phyloP scores from a whole-genome alignment of 2,329 filamentous ascomycete species.

The Tolypocladium cylindrosporum region DNA sequence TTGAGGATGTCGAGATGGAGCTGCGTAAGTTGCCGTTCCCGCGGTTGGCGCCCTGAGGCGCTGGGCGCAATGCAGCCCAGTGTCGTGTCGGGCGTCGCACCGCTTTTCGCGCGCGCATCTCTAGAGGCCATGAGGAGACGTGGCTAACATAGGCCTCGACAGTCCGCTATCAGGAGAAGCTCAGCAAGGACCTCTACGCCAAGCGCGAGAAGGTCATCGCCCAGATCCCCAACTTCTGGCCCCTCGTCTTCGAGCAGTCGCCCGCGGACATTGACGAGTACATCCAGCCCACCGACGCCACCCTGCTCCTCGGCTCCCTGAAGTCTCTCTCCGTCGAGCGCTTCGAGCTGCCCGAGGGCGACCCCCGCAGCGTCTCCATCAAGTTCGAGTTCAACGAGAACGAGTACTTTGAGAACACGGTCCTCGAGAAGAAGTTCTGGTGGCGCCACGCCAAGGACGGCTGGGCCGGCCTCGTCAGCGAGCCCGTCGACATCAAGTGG shows the following conservation, averaged over 20 bases:
- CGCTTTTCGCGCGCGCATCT: background rate
- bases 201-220: conserved; percentile 62
- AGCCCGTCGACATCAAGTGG: conserved; percentile 83
- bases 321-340: conserved; percentile 62
- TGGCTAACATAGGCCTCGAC: background rate
- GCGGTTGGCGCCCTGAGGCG: background rate
- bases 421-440: conserved; percentile 87
- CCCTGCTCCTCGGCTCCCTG: conserved; percentile 60
- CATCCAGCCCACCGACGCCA: conserved; percentile 72
- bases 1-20: conserved; percentile 73
- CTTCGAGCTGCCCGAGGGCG: conserved; percentile 68
- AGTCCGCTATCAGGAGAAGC: conserved; percentile 65
- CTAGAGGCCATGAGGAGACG: too few relatives aligned
- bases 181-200: conserved; percentile 62
- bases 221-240: conserved; percentile 84
- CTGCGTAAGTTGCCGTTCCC: conserved; percentile 51
- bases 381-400: conserved; percentile 73
- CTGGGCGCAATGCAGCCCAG: background rate
- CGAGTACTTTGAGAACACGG: conserved; percentile 67
- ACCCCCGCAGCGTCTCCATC: conserved; percentile 72
- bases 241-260: conserved; percentile 81
- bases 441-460: conserved; percentile 60
- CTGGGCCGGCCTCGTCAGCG: conserved; percentile 71
- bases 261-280: conserved; percentile 80
- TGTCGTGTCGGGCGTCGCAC: background rate